These are phyloP conservation scores for Mucor plumbeus DNA, from an alignment of 371 early-diverging fungal genomes.

Conservation along the genomic window DNA sequence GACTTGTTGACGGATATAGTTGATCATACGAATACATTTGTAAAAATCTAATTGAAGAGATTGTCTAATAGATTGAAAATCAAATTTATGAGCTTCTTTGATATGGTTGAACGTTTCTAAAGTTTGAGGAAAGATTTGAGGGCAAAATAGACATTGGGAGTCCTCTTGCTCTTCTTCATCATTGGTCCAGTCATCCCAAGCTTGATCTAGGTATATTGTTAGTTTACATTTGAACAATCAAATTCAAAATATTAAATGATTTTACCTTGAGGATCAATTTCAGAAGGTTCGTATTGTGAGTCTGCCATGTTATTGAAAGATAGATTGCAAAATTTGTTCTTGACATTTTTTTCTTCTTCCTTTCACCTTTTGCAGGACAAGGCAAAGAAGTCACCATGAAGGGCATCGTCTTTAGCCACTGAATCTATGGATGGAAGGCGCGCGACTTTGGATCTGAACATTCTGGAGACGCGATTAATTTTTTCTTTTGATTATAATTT, in stretches of 20 bases:
- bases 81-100: constrained; percentile 67
- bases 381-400: constrained; percentile 10
- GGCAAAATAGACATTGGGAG: constrained; percentile 80
- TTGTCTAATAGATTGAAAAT: constrained; percentile 64
- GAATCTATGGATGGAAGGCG: not conserved
- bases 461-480: not conserved
- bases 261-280: constrained; percentile 47
- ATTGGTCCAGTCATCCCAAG: constrained; percentile 86
- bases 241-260: not conserved
- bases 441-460: not conserved
- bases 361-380: constrained; percentile 16
- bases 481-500: not conserved
- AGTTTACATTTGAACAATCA: not conserved
- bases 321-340: constrained; percentile 13
- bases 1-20: constrained; percentile 75
- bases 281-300: constrained; percentile 47
- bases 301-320: not conserved
- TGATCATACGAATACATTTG: constrained; percentile 84
- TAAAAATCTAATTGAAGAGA: constrained; percentile 78
- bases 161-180: constrained; percentile 62
- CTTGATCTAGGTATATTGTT: constrained; percentile 23
- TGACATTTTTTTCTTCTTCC: not conserved
- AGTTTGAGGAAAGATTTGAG: constrained; percentile 51
- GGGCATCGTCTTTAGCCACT: constrained; percentile 9
- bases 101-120: constrained; percentile 71